Evolutionary conservation across 192 early-diverging fungal genomes (phyloP).

Genomic region (Geranomyces variabilis): DNA sequence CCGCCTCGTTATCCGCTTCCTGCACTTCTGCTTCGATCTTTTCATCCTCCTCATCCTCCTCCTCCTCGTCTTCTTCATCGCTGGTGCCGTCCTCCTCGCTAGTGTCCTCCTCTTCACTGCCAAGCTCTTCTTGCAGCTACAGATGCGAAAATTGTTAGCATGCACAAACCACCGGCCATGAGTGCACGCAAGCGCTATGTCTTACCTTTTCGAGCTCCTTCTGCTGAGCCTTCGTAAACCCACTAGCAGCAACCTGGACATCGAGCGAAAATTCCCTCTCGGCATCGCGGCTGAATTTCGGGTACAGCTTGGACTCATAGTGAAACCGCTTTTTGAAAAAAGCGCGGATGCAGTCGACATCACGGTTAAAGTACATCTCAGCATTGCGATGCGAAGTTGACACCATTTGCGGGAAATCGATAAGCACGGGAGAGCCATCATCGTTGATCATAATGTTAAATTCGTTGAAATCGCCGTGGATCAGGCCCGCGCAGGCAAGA

Average conservation of each 20-base stretch:
- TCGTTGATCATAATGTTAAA: constrained; percentile 94
- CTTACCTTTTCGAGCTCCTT: constrained; percentile 78
- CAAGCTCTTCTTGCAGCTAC: constrained; percentile 21
- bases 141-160: neutral
- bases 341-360: constrained; percentile 95
- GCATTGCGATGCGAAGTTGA: constrained; percentile 95
- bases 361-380: constrained; percentile 97
- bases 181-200: neutral
- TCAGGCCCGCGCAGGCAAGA: constrained; percentile 90
- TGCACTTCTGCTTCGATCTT: constrained; percentile 13
- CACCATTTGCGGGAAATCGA: constrained; percentile 99
- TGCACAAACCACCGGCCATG: too few relatives aligned
- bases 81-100: constrained; percentile 39
- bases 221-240: constrained; percentile 92
- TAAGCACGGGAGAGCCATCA: constrained; percentile 81
- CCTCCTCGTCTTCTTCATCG: constrained; percentile 42
- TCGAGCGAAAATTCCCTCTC: constrained; percentile 90
- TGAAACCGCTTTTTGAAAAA: constrained; percentile 90
- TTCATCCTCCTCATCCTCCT: constrained; percentile 35
- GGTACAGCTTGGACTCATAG: constrained; percentile 91
- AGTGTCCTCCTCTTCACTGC: constrained; percentile 9
- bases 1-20: too few relatives aligned
- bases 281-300: constrained; percentile 80
- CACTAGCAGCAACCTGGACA: constrained; percentile 95
- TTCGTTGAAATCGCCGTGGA: constrained; percentile 99